Evolutionary conservation across 2,329 filamentous ascomycete genomes (phyloP).

Genomic region (Alternaria sp.): DNA sequence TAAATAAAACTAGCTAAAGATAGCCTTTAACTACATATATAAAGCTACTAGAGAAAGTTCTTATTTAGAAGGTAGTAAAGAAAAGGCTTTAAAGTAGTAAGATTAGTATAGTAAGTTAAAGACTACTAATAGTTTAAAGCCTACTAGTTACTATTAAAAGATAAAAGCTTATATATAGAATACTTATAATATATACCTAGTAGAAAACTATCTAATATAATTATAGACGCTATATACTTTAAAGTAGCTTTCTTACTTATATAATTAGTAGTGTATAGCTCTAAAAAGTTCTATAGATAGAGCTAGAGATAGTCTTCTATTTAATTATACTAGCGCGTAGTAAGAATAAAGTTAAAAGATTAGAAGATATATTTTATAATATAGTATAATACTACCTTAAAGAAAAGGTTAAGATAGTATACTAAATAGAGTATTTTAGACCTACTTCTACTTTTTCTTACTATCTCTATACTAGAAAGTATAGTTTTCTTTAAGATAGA

Average conservation of each 20-base stretch:
- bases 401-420: slow-evolving; percentile 15
- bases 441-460: slow-evolving; percentile 5
- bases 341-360: slow-evolving; percentile 13
- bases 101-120: slow-evolving; percentile 6
- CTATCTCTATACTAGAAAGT: slow-evolving; percentile 2
- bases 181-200: slow-evolving; percentile 19
- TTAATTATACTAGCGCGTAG: slow-evolving; percentile 6
- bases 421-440: slow-evolving; percentile 16
- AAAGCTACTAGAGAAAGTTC: background rate
- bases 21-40: background rate
- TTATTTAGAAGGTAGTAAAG: background rate
- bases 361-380: background rate
- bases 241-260: slow-evolving; percentile 8
- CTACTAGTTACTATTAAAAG: background rate
- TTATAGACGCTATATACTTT: slow-evolving; percentile 6
- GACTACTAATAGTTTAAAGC: slow-evolving; percentile 1
- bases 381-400: slow-evolving; percentile 10
- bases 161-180: slow-evolving; percentile 2
- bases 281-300: slow-evolving; percentile 9
- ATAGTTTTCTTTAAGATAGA: slow-evolving; percentile 8
- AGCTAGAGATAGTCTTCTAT: slow-evolving; percentile 8
- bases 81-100: slow-evolving; percentile 8
- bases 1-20: slow-evolving; percentile 3
- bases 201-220: slow-evolving; percentile 12
- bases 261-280: slow-evolving; percentile 2